Base-by-base conservation (phyloP, 2,329 filamentous ascomycete species). In the Cladosporium halotolerans region DNA sequence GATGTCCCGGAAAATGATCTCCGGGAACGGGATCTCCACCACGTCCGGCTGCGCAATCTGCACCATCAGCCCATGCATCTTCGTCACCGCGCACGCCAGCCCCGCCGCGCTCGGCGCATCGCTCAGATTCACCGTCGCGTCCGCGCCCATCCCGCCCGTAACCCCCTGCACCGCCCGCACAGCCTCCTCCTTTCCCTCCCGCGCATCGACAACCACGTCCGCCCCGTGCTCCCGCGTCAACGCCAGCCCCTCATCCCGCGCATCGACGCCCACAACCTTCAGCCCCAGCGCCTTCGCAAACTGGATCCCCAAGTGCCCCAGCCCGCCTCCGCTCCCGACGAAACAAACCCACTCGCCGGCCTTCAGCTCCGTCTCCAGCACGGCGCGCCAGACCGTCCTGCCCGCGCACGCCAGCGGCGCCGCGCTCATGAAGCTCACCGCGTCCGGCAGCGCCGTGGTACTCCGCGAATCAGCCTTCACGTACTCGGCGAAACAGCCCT, bases 401-500 rank as follows among this genome's bases (percentile, higher is more conserved):
- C 79, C 79, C 0, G 80, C 79, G 62, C 79, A 83, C 10, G 79
- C 79, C 18, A 83, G 66, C 4, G 80, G 80, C 43, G 79, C 80
- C 11, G 79, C 80, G 13, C 70, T 72, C 49, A 73, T 60, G 45
- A 82, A 75, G 2, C 68, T 70, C 10, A 83, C 68, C 6, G 66
- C 66, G 32, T 78, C 71, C 1, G 80, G 79, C 48, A 82, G 63
- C 4, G 63, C 64, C 2, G 73, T 77, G 4, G 73, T 71, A 44
- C 66, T 72, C 32, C 76, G 65, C 3, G 69, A 67, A 62, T 83
- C 80, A 6, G 74, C 74, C 38, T 74, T 60, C 19, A 76, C 75
- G 60, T 80, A 83, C 55, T 83, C 78, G 1, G 79, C 79, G 52
- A 84, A 80, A 50, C 72, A 77, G 0, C 81, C 82, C 55, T 83